Conservation (phyloP, 495 filamentous ascomycete species). For the Podospora appendiculata region DNA sequence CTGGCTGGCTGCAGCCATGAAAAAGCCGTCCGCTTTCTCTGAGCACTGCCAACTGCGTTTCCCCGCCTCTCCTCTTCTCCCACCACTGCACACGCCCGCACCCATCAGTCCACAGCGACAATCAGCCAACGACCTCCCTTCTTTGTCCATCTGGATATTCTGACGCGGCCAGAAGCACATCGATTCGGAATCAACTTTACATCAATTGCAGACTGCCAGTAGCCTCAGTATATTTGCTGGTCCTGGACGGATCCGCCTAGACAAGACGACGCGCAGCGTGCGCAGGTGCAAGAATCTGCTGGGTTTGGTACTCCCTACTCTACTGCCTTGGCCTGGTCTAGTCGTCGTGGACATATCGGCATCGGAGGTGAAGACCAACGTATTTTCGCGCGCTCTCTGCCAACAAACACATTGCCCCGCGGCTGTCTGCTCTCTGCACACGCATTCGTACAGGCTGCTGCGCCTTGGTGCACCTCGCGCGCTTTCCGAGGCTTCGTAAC, state of each 20-base stretch:
- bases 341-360: no score
- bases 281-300: background rate
- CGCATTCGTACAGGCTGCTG: slow-evolving; percentile 10
- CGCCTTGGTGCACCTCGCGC: slow-evolving; percentile 4
- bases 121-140: background rate
- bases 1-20: background rate
- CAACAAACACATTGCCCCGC: background rate
- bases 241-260: background rate
- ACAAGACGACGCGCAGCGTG: background rate
- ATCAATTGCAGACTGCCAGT: slow-evolving; percentile 11
- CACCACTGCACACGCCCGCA: background rate
- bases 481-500: slow-evolving; percentile 14
- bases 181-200: background rate
- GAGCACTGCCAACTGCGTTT: background rate
- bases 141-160: background rate
- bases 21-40: background rate
- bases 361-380: background rate
- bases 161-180: background rate
- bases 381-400: slow-evolving; percentile 1
- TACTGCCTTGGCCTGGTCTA: background rate
- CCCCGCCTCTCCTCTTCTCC: background rate
- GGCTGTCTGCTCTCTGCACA: background rate
- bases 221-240: slow-evolving; percentile 7
- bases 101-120: background rate
- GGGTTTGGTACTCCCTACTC: background rate